Conservation (phyloP, 139 green algal genomes). For the Picochlorum sp. region DNA sequence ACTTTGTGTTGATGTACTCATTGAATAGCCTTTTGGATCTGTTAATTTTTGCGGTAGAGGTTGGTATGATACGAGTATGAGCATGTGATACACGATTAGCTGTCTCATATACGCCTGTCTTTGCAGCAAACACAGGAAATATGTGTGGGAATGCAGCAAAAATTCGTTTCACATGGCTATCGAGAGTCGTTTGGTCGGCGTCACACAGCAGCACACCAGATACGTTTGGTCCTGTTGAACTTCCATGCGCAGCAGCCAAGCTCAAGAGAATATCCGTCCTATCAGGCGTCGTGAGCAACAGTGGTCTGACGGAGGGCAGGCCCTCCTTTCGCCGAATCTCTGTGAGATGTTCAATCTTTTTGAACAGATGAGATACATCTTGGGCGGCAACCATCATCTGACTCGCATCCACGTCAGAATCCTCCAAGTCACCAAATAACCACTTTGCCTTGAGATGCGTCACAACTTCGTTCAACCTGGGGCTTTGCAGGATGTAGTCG, state of each 20-base stretch:
- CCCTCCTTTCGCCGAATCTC: slow-evolving; percentile 7
- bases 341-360: slow-evolving; percentile 23
- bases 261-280: slow-evolving; percentile 41
- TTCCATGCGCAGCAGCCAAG: slow-evolving; percentile 29
- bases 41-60: slow-evolving; percentile 65
- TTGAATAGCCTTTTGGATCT: slow-evolving; percentile 58
- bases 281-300: slow-evolving; percentile 42
- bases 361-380: slow-evolving; percentile 43
- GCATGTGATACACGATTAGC: slow-evolving; percentile 22
- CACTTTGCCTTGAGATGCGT: slow-evolving; percentile 35
- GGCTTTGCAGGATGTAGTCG: slow-evolving; percentile 38
- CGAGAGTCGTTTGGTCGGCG: slow-evolving; percentile 26
- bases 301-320: slow-evolving; percentile 14
- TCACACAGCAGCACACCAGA: slow-evolving; percentile 49
- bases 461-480: slow-evolving; percentile 58
- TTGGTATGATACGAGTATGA: slow-evolving; percentile 46
- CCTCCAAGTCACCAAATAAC: slow-evolving; percentile 39
- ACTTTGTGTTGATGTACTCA: slow-evolving; percentile 43
- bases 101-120: slow-evolving; percentile 19
- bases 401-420: slow-evolving; percentile 38
- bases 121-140: slow-evolving; percentile 43
- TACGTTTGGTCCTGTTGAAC: slow-evolving; percentile 39
- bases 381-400: slow-evolving; percentile 39
- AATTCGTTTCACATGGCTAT: slow-evolving; percentile 19
- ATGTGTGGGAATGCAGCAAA: slow-evolving; percentile 20